Evolutionary conservation across 805 yeast genomes (phyloP).

Genomic region (Wickerhamiella occidentalis): DNA sequence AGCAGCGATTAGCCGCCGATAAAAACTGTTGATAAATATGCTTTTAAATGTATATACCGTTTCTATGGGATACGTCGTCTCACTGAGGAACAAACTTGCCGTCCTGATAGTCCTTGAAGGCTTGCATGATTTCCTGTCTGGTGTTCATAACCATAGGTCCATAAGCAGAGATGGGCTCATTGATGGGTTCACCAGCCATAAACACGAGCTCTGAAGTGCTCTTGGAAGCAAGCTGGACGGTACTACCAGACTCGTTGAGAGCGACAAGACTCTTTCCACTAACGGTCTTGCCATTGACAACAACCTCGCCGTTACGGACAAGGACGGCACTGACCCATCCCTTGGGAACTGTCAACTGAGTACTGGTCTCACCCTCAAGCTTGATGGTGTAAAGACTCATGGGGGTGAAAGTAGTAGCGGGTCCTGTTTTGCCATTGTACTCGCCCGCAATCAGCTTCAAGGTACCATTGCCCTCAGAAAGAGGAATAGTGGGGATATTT

Average conservation of each 20-base stretch:
- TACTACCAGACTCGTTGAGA: constrained; percentile 36
- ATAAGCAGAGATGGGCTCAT: constrained; percentile 70
- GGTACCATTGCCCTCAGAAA: constrained; percentile 48
- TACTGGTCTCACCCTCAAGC: constrained; percentile 52
- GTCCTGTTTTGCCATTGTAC: constrained; percentile 57
- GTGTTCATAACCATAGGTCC: constrained; percentile 84
- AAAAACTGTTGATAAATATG: too few species aligned
- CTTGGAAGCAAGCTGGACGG: constrained; percentile 3
- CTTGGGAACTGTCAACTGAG: constrained; percentile 45
- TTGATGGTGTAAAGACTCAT: constrained; percentile 57
- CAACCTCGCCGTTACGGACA: constrained; percentile 47
- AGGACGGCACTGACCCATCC: constrained; percentile 62
- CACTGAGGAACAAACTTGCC: constrained; percentile 11
- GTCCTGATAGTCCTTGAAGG: constrained; percentile 58
- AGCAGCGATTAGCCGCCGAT: too few species aligned
- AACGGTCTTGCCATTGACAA: constrained; percentile 32
- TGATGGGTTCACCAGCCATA: constrained; percentile 62
- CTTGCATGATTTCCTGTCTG: constrained; percentile 52
- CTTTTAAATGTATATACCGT: too few species aligned
- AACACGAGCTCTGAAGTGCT: constrained; percentile 50
- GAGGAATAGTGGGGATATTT: constrained; percentile 54
- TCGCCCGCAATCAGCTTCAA: constrained; percentile 69
- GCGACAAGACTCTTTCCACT: constrained; percentile 25
- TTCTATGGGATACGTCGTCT: too few species aligned
- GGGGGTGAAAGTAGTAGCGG: constrained; percentile 73